Base-by-base conservation (phyloP, 257 asterid genomes). In the Fraxinus americana region DNA sequence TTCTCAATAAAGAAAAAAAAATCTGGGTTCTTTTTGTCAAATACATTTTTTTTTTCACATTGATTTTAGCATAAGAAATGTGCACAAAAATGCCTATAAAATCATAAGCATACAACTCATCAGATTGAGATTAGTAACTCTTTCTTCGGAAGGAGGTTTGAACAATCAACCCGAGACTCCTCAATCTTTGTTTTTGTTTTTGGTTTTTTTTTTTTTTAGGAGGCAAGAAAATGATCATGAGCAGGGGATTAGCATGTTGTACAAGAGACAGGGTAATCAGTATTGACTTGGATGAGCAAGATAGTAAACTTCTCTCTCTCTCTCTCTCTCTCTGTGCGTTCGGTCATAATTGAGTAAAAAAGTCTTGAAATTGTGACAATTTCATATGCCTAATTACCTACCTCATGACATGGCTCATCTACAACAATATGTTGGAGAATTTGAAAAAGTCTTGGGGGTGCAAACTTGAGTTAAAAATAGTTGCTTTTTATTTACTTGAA, bases 221-320 rank as follows among this genome's bases (percentile, higher is more conserved):
- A 74, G 66, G 86, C 48, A 48, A 13, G 43, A 82, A 74, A 84
- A 81, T 88, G 88, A 79, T 89, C 57, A 85, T 90, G 97, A 83
- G 89, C 83, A 90, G 87, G 82, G 85, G 90, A 83, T 71, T 94
- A 10, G 91, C 92, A 67, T 94, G 98, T 74, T 94, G 97, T 67
- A 85, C 92, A 3, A 80, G 92, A 75, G 90, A 85, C 79, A 84
- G 91, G 77, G 94, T 81, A 78, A 80, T 86, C 30, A 90, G 97
- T 85, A 23, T 87, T 71, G 97, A 92, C 89, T 92, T 91, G 75
- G 97, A 94, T 84, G 95, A 90, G 73, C 89, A 86, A 79, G 92
- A 92, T 45, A 85, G 96, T 94, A 87, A 85, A 87, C 29, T 68
- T 67, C 41, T 81, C 34, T 65, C 77, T 41, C 11, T 38, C 39